Evolutionary conservation across 2,329 filamentous ascomycete species (phyloP).

Genomic region (Stylonectria norvegica): DNA sequence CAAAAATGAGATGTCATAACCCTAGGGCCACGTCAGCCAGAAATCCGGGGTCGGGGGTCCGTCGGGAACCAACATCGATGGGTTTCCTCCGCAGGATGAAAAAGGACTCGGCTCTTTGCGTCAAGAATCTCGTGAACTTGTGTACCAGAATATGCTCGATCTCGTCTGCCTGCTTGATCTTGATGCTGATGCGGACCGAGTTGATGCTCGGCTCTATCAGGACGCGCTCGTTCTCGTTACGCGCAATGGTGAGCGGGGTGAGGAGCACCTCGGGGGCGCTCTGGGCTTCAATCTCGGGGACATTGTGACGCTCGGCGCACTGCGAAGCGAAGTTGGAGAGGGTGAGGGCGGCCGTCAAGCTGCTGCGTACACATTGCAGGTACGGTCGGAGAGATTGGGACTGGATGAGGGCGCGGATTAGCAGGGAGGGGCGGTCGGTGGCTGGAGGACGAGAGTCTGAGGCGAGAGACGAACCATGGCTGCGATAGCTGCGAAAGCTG

Average conservation of each 20-base stretch:
- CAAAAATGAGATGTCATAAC: slow-evolving; percentile 97
- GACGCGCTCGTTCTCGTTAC: slow-evolving; percentile 96
- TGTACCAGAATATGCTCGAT: slow-evolving; percentile 97
- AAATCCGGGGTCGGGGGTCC: slow-evolving; percentile 3
- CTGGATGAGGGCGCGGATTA: slow-evolving; percentile 40
- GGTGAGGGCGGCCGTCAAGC: slow-evolving; percentile 87
- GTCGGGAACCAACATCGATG: slow-evolving; percentile 66
- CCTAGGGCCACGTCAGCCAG: slow-evolving; percentile 48
- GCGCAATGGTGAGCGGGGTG: slow-evolving; percentile 83
- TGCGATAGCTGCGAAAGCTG: not conserved
- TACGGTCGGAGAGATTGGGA: slow-evolving; percentile 97
- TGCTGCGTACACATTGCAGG: slow-evolving; percentile 92
- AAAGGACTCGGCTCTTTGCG: slow-evolving; percentile 89
- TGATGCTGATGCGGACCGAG: slow-evolving; percentile 94
- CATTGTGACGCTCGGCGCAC: slow-evolving; percentile 94
- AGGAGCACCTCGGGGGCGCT: slow-evolving; percentile 92
- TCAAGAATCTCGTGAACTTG: slow-evolving; percentile 97
- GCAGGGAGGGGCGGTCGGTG: too few relatives aligned
- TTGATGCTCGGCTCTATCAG: slow-evolving; percentile 96
- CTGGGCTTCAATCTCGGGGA: slow-evolving; percentile 91
- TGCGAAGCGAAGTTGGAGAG: slow-evolving; percentile 94
- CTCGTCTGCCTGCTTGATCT: slow-evolving; percentile 99
- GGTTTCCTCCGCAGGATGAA: slow-evolving; percentile 95
- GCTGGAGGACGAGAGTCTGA: too few relatives aligned
- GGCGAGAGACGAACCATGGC: slow-evolving; percentile 2